Percentiles rank a stretch among this genome's conserved stretches.
Conservation (phyloP, 148 eudicot species). For the Camellia sinensis region DNA sequence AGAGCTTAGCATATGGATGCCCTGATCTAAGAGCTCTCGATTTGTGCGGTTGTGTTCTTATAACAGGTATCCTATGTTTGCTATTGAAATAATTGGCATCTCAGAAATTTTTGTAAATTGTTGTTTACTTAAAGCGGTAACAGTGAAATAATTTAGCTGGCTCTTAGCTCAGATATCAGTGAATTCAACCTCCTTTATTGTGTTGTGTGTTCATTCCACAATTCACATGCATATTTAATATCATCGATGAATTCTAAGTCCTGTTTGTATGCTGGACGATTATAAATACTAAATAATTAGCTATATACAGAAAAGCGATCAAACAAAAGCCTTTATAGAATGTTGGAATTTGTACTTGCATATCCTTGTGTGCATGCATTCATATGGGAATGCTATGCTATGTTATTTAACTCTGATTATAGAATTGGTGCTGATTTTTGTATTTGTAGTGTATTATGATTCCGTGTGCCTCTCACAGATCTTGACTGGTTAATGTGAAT, state of each 20-base stretch:
- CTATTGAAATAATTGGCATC: background rate
- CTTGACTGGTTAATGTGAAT: too few relatives aligned
- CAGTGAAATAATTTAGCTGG: too few relatives aligned
- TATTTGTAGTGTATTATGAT: too few relatives aligned
- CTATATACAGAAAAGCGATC: background rate
- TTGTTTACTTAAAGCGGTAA: background rate
- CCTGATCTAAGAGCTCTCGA: slow-evolving; percentile 85
- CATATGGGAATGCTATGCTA: too few relatives aligned
- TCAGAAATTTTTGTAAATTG: background rate
- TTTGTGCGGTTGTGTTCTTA: slow-evolving; percentile 88
- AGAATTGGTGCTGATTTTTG: too few relatives aligned
- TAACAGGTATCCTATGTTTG: slow-evolving; percentile 57
- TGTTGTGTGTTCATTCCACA: background rate
- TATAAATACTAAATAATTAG: background rate
- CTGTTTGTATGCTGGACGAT: background rate
- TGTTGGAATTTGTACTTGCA: background rate
- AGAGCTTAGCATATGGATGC: slow-evolving; percentile 87
- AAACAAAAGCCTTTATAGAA: background rate
- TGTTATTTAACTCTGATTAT: too few relatives aligned
- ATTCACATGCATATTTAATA: background rate
- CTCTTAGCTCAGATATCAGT: background rate
- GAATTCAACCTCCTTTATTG: background rate
- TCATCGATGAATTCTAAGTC: background rate
- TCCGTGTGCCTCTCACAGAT: too few relatives aligned
- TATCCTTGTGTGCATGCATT: too few relatives aligned